Conservation (phyloP, 768 basidiomycete species). For the Hericium rajendrae region DNA sequence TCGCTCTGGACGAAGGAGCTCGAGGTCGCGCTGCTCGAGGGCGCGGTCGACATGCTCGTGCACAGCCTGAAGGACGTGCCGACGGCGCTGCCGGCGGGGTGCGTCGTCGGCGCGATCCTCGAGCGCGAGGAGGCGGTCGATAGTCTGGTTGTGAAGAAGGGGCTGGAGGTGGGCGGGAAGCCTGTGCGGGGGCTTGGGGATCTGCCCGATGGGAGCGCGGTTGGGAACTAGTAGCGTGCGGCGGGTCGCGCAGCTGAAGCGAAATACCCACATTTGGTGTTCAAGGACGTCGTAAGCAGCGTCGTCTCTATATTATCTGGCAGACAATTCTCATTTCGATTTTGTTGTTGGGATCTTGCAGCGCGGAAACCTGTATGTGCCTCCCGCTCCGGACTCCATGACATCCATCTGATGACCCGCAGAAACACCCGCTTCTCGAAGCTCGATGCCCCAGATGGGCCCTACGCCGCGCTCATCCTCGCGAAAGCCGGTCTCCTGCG, state of each 20-base stretch:
- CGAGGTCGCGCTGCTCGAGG: slow-evolving; percentile 69
- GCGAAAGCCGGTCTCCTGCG: slow-evolving; percentile 90
- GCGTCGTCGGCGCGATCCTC: slow-evolving; percentile 75
- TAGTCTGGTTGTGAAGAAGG: slow-evolving; percentile 77
- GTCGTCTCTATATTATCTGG: background rate
- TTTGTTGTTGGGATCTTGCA: slow-evolving; percentile 17
- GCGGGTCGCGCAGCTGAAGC: slow-evolving; percentile 81
- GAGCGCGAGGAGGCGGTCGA: slow-evolving; percentile 87
- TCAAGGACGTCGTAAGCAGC: slow-evolving; percentile 77
- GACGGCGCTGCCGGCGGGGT: slow-evolving; percentile 76
- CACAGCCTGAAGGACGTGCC: slow-evolving; percentile 93
- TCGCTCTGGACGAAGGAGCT: slow-evolving; percentile 95
- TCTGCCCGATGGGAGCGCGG: slow-evolving; percentile 76
- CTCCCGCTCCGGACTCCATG: background rate
- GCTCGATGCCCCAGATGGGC: slow-evolving; percentile 73
- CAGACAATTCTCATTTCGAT: background rate
- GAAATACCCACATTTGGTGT: slow-evolving; percentile 68
- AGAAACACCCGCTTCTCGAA: slow-evolving; percentile 89
- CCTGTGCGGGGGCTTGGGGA: slow-evolving; percentile 68
- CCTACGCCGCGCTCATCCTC: slow-evolving; percentile 83
- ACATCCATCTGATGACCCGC: background rate
- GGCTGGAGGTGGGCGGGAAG: slow-evolving; percentile 23
- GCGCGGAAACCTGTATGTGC: slow-evolving; percentile 80
- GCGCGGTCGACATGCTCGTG: slow-evolving; percentile 81
- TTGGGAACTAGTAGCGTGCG: slow-evolving; percentile 97